These are phyloP conservation scores for Zymoseptoria brevis DNA, from an alignment of 2,329 filamentous ascomycete genomes.

Conservation along the genomic window DNA sequence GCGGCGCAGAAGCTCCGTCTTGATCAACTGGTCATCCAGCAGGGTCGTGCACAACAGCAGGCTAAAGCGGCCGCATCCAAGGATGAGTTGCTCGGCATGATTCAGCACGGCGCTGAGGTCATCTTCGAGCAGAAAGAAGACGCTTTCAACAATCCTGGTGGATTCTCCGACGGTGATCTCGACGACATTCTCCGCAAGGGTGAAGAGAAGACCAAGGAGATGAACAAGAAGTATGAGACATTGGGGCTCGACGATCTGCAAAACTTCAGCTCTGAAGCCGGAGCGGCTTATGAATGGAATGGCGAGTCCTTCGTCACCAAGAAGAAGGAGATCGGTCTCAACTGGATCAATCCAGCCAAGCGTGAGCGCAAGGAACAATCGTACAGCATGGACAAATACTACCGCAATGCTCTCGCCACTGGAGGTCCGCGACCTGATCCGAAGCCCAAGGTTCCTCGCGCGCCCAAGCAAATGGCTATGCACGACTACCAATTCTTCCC, in stretches of 20 bases:
- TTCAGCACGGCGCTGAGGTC: slow-evolving; percentile 94
- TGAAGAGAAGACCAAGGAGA: slow-evolving; percentile 77
- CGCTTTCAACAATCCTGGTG: slow-evolving; percentile 50
- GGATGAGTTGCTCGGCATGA: slow-evolving; percentile 94
- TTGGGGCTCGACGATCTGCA: slow-evolving; percentile 94
- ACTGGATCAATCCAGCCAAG: slow-evolving; percentile 97
- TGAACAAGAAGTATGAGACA: slow-evolving; percentile 93
- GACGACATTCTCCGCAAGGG: slow-evolving; percentile 80
- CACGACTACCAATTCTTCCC: slow-evolving; percentile 99
- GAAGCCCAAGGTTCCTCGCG: slow-evolving; percentile 91
- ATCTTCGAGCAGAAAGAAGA: slow-evolving; percentile 74
- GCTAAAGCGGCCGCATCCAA: slow-evolving; percentile 90
- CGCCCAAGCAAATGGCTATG: slow-evolving; percentile 82
- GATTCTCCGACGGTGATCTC: slow-evolving; percentile 80
- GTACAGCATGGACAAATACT: slow-evolving; percentile 99
- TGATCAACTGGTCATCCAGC: slow-evolving; percentile 95
- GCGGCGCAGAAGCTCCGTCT: slow-evolving; percentile 93
- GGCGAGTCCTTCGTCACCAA: slow-evolving; percentile 87
- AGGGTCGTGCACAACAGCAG: slow-evolving; percentile 85
- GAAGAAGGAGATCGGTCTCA: slow-evolving; percentile 78
- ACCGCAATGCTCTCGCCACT: slow-evolving; percentile 80
- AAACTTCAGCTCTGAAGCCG: slow-evolving; percentile 90
- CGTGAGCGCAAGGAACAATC: slow-evolving; percentile 96
- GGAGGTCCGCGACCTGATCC: slow-evolving; percentile 70
- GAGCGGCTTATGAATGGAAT: slow-evolving; percentile 88